Percentiles rank a stretch among this genome's conserved stretches.
Conservation (phyloP, 805 yeast species). For the Hagleromyces aurorensis region DNA sequence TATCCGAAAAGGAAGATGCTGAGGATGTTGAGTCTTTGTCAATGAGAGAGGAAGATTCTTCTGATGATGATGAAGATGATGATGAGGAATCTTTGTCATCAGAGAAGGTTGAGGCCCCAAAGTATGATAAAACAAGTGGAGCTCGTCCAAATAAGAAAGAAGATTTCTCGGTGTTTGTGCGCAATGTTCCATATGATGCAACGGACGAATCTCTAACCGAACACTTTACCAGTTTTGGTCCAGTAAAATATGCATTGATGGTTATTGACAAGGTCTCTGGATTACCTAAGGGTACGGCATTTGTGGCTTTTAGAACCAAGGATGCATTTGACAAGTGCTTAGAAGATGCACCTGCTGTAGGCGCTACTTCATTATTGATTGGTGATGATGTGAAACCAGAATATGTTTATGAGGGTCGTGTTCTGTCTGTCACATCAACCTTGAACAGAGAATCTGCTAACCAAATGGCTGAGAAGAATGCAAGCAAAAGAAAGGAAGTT, state of each 20-base stretch:
- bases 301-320: conserved; percentile 70
- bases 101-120: conserved; percentile 28
- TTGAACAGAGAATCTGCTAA: conserved; percentile 82
- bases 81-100: conserved; percentile 18
- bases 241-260: conserved; percentile 86
- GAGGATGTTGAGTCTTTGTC: conserved; percentile 30
- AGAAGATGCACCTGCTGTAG: conserved; percentile 67
- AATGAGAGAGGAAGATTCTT: conserved; percentile 25
- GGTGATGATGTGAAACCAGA: conserved; percentile 88
- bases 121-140: conserved; percentile 30
- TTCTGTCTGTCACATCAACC: conserved; percentile 73
- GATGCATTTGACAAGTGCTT: conserved; percentile 63
- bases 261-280: conserved; percentile 83
- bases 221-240: conserved; percentile 78
- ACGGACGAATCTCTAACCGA: conserved; percentile 67
- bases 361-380: conserved; percentile 58
- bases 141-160: conserved; percentile 50
- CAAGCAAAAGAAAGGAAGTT: conserved; percentile 61
- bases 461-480: conserved; percentile 62
- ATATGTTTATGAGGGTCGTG: conserved; percentile 89
- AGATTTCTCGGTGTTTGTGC: conserved; percentile 67
- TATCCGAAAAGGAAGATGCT: conserved; percentile 32
- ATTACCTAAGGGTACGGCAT: conserved; percentile 88
- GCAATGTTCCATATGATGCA: conserved; percentile 93
- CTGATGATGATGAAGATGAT: conserved; percentile 27